Percentiles rank a stretch among this genome's conserved stretches.
These are phyloP conservation scores for Flammula alnicola DNA, from an alignment of 1,284 basidiomycete genomes.

Conservation along the genomic window DNA sequence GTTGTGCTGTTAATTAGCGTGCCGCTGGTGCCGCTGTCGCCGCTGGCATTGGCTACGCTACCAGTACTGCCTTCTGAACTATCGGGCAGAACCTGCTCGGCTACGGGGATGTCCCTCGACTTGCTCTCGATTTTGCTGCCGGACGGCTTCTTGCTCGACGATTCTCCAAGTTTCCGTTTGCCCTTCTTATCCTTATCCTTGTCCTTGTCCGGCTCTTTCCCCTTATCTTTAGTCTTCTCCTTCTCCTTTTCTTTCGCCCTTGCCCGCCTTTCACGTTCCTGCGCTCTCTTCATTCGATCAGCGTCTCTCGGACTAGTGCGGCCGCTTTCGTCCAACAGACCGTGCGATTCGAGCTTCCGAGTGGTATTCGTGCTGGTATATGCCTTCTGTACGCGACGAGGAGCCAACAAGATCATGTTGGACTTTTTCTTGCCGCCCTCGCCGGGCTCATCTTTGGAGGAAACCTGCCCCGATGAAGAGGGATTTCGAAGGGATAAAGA, in stretches of 20 bases:
- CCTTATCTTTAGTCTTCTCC: constrained; percentile 30
- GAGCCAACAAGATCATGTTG: constrained; percentile 66
- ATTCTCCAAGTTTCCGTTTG: constrained; percentile 4
- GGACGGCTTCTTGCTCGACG: constrained; percentile 5
- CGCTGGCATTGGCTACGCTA: constrained; percentile 20
- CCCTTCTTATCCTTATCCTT: constrained; percentile 28
- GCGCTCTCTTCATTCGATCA: constrained; percentile 31
- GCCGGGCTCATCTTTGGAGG: constrained; percentile 16
- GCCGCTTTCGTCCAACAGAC: constrained; percentile 57
- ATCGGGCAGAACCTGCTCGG: constrained; percentile 15
- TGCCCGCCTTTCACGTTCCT: constrained; percentile 22
- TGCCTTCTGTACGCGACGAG: constrained; percentile 72
- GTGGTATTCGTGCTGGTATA: constrained; percentile 82
- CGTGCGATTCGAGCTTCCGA: constrained; percentile 66
- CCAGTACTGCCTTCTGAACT: constrained; percentile 27
- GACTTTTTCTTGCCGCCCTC: constrained; percentile 31
- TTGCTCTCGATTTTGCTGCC: constrained; percentile 1
- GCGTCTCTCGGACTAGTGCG: constrained; percentile 28
- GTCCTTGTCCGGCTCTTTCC: constrained; percentile 30
- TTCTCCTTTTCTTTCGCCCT: constrained; percentile 31
- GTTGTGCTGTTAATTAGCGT: constrained; percentile 16
- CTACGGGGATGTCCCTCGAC: constrained; percentile 4
- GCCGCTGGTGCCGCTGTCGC: constrained; percentile 16
- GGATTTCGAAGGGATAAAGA: constrained; percentile 20
- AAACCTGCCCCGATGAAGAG: constrained; percentile 17